Conservation (phyloP, 805 yeast species). For the Torulaspora microellipsoides region DNA sequence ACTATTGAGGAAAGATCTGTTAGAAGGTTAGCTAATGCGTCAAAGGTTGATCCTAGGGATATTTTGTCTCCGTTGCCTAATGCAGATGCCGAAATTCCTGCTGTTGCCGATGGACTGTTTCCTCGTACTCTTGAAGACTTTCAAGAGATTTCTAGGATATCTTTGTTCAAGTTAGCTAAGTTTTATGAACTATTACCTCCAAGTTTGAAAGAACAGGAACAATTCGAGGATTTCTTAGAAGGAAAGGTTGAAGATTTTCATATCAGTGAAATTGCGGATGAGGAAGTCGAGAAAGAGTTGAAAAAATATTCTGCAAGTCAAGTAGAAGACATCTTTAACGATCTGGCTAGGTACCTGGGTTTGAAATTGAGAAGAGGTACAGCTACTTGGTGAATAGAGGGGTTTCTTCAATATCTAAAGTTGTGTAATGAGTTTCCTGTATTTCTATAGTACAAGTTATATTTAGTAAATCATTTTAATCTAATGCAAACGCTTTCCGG, state of each 20-base stretch:
- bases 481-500: slow-evolving; percentile 8
- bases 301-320: slow-evolving; percentile 42
- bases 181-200: slow-evolving; percentile 79
- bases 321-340: slow-evolving; percentile 51
- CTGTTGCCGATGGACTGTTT: slow-evolving; percentile 35
- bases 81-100: slow-evolving; percentile 72
- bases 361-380: slow-evolving; percentile 49
- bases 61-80: slow-evolving; percentile 66
- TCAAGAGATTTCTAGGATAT: slow-evolving; percentile 40
- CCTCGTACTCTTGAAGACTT: slow-evolving; percentile 60
- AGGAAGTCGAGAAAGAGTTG: slow-evolving; percentile 29
- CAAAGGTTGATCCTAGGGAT: slow-evolving; percentile 40
- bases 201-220: slow-evolving; percentile 48
- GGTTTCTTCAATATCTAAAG: neutral
- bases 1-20: slow-evolving; percentile 71
- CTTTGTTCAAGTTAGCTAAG: slow-evolving; percentile 52
- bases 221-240: slow-evolving; percentile 46
- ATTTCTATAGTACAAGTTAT: slow-evolving; percentile 6
- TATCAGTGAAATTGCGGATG: slow-evolving; percentile 33
- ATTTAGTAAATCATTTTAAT: neutral
- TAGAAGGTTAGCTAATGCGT: slow-evolving; percentile 63
- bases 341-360: slow-evolving; percentile 67
- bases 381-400: slow-evolving; percentile 43
- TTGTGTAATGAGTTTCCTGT: too few species aligned
- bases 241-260: slow-evolving; percentile 45